Evolutionary conservation across 768 basidiomycete species (phyloP).

Genomic region (Boletellus ananas): DNA sequence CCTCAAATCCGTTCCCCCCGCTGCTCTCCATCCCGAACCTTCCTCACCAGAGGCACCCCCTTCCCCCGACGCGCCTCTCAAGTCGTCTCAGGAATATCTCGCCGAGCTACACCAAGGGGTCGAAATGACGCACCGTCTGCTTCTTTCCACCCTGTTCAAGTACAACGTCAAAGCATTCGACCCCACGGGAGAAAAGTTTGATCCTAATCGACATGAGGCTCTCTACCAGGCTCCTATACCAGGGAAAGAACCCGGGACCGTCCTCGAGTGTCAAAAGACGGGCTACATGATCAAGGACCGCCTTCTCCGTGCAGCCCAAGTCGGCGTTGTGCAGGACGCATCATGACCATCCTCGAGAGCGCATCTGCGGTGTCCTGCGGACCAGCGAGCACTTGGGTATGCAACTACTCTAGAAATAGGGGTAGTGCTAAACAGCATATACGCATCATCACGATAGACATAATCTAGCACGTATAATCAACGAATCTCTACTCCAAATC

Average conservation of each 20-base stretch:
- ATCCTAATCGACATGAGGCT: conserved; percentile 95
- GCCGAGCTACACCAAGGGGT: conserved; percentile 82
- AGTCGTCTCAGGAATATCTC: conserved; percentile 57
- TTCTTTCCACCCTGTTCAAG: conserved; percentile 86
- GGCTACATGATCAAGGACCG: conserved; percentile 96
- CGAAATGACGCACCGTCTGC: conserved; percentile 84
- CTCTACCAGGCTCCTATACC: conserved; percentile 90
- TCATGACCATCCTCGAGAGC: conserved; percentile 25
- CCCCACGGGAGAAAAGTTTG: conserved; percentile 88
- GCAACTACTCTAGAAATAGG: conserved; percentile 27
- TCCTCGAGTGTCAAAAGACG: conserved; percentile 85
- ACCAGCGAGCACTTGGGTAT: conserved; percentile 12
- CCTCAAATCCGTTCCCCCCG: conserved; percentile 68
- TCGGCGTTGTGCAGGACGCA: conserved; percentile 84
- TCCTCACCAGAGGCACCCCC: conserved; percentile 23
- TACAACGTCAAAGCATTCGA: conserved; percentile 92
- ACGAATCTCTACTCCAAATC: conserved; percentile 84
- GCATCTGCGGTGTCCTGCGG: neutral
- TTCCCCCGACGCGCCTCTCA: conserved; percentile 35
- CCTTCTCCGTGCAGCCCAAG: conserved; percentile 90
- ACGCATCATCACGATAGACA: conserved; percentile 32
- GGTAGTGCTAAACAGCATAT: conserved; percentile 19
- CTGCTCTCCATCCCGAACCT: conserved; percentile 37
- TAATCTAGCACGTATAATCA: conserved; percentile 46
- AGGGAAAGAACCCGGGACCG: conserved; percentile 84